Percentiles rank a stretch among this genome's conserved stretches.
phyloP scores from a whole-genome alignment of 2,329 filamentous ascomycete genomes.

The Ceratocystis destructans region DNA sequence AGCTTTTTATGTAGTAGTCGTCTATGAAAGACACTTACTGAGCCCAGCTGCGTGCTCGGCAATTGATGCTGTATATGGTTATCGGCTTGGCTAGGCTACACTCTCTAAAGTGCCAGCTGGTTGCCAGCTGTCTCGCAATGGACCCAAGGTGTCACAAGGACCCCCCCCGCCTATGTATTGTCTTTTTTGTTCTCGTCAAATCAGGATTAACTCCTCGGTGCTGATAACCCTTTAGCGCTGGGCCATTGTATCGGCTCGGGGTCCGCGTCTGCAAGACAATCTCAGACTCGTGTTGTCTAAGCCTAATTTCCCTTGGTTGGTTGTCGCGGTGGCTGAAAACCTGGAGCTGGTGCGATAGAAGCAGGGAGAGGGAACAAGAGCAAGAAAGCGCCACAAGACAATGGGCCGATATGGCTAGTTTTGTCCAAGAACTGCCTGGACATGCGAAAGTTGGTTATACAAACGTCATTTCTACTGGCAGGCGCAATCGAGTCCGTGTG shows the following conservation, averaged over 20 bases:
- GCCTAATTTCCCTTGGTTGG: constrained; percentile 2
- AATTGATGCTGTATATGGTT: not conserved
- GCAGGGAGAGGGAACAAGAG: not conserved
- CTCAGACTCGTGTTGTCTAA: constrained; percentile 2
- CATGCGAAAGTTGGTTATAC: no score
- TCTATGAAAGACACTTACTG: no score
- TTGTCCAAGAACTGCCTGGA: no score
- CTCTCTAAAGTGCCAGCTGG: not conserved
- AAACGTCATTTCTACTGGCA: no score
- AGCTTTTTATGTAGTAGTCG: not conserved
- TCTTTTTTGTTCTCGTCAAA: constrained; percentile 1
- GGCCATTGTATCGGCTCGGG: not conserved
- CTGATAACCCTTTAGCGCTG: constrained; percentile 1
- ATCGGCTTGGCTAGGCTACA: not conserved
- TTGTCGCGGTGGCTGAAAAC: not conserved
- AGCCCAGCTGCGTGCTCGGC: no score
- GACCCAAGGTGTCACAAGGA: not conserved
- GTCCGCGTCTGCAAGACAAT: constrained; percentile 1
- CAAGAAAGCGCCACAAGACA: not conserved
- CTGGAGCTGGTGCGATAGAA: not conserved
- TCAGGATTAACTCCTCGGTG: constrained; percentile 2
- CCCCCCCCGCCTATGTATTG: not conserved
- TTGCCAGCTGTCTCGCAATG: not conserved
- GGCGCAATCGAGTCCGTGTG: no score
- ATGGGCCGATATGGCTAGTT: no score